Percentiles rank a stretch among this genome's conserved stretches.
Conservation (phyloP, 192 early-diverging fungal genomes). For the Oehlia diaphana region DNA sequence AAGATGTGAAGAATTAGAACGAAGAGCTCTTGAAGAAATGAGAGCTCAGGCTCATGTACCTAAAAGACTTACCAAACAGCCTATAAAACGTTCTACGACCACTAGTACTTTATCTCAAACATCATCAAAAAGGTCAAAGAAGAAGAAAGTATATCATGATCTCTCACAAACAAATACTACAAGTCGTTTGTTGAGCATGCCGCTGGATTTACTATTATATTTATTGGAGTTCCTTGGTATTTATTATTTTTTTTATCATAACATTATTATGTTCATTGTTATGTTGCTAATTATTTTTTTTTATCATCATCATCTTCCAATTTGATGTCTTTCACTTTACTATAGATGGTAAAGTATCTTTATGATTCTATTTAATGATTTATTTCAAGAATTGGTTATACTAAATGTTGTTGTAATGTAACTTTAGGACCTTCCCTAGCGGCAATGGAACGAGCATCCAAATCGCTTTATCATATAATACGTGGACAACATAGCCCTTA, state of each 20-base stretch:
- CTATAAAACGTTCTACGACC: background rate
- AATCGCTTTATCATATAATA: slow-evolving; percentile 11
- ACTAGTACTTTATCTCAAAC: background rate
- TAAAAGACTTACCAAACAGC: slow-evolving; percentile 16
- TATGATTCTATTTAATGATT: too few relatives aligned
- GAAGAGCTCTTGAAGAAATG: slow-evolving; percentile 9
- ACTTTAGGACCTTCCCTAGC: slow-evolving; percentile 24
- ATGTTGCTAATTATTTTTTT: background rate
- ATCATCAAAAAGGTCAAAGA: background rate
- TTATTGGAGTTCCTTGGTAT: slow-evolving; percentile 27
- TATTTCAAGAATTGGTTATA: too few relatives aligned
- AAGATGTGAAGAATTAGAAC: slow-evolving; percentile 14
- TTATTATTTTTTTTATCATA: background rate
- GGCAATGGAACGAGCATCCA: slow-evolving; percentile 21
- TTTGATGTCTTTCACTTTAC: too few relatives aligned
- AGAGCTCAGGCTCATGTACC: background rate
- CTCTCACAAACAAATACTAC: background rate
- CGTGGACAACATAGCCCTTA: slow-evolving; percentile 29
- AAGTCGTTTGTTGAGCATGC: slow-evolving; percentile 6
- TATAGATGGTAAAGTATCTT: too few relatives aligned
- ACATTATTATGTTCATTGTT: background rate
- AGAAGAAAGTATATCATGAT: slow-evolving; percentile 10
- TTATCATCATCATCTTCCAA: too few relatives aligned
- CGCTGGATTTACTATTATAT: slow-evolving; percentile 22
- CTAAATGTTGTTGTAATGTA: too few relatives aligned